These are phyloP conservation scores for Chlorella sorokiniana DNA, from an alignment of 139 green algal genomes.

Conservation along the genomic window DNA sequence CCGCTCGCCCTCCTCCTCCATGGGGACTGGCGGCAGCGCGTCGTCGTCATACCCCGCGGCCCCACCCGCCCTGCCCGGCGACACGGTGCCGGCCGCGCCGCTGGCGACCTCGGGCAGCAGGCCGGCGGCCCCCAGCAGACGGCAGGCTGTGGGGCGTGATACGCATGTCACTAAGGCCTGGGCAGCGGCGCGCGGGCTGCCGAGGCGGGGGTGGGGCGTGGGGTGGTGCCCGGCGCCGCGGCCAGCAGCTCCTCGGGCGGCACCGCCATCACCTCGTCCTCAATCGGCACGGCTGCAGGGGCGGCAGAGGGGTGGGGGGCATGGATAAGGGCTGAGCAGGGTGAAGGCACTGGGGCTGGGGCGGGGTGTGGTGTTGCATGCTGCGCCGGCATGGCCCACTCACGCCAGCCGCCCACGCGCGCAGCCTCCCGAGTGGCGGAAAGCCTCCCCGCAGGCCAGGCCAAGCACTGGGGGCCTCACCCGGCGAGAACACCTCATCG, in stretches of 20 bases:
- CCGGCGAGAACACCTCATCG: conserved; percentile 28
- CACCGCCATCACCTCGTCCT: conserved; percentile 39
- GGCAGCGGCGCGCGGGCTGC: conserved; percentile 20
- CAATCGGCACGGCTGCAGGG: conserved; percentile 32
- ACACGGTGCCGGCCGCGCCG: neutral
- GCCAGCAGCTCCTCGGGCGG: conserved; percentile 40
- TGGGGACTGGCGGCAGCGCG: neutral
- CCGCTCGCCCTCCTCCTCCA: neutral
- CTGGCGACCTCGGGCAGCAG: conserved; percentile 25
- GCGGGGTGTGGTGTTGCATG: no score
- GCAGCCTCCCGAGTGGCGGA: no score
- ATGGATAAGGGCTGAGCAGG: neutral
- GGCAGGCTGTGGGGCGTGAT: conserved; percentile 39
- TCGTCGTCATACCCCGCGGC: neutral
- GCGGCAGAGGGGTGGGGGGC: neutral
- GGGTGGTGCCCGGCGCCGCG: neutral
- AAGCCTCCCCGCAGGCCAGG: no score
- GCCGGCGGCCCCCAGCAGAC: neutral
- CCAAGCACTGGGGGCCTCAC: neutral
- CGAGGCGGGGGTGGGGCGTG: conserved; percentile 8
- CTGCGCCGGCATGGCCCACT: no score
- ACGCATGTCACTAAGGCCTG: conserved; percentile 27
- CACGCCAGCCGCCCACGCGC: no score
- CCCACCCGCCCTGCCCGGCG: neutral
- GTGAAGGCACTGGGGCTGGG: neutral